Evolutionary conservation across 169 alveolate species (phyloP).

Genomic region (Fabrea salina): DNA sequence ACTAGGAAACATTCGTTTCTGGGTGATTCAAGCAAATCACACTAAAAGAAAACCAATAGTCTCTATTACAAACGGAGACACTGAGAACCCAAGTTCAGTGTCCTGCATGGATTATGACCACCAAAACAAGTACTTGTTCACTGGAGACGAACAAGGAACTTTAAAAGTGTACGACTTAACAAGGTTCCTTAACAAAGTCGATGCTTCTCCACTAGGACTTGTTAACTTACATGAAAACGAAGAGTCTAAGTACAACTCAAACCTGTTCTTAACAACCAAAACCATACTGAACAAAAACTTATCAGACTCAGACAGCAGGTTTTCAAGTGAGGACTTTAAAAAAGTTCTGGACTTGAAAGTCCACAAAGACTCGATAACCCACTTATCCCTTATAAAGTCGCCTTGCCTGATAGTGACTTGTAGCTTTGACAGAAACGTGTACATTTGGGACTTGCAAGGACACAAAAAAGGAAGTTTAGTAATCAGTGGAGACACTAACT

Average conservation of each 20-base stretch:
- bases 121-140: slow-evolving; percentile 41
- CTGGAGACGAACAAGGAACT: slow-evolving; percentile 78
- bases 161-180: slow-evolving; percentile 61
- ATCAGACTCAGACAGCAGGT: too few species aligned
- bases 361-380: slow-evolving; percentile 48
- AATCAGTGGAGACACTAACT: slow-evolving; percentile 5
- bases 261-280: too few species aligned
- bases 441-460: background rate
- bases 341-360: slow-evolving; percentile 35
- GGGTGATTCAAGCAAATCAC: slow-evolving; percentile 59
- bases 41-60: slow-evolving; percentile 45
- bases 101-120: slow-evolving; percentile 57
- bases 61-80: slow-evolving; percentile 47
- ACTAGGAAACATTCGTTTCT: slow-evolving; percentile 60
- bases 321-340: slow-evolving; percentile 23
- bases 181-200: slow-evolving; percentile 35
- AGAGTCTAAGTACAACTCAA: too few species aligned
- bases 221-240: too few species aligned
- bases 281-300: too few species aligned
- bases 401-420: slow-evolving; percentile 39
- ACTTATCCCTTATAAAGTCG: slow-evolving; percentile 36
- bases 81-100: slow-evolving; percentile 52
- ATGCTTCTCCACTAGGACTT: background rate
- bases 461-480: slow-evolving; percentile 4
- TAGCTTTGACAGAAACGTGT: slow-evolving; percentile 30